Evolutionary conservation across 768 basidiomycete species (phyloP).

Genomic region (Podaxis mareebaensis): DNA sequence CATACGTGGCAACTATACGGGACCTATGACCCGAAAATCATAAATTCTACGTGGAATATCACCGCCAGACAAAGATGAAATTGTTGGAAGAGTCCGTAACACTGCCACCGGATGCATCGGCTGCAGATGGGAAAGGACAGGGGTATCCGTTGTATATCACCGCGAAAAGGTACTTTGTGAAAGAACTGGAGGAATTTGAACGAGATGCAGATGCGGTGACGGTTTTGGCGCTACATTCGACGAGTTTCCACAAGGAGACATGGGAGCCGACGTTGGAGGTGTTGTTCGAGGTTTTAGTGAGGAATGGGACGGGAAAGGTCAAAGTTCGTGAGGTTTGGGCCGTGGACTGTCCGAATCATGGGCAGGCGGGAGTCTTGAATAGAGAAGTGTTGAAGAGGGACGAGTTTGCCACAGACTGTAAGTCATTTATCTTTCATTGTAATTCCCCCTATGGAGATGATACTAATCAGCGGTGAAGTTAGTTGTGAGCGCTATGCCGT

Average conservation of each 20-base stretch:
- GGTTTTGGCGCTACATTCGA: constrained; percentile 64
- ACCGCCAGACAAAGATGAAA: neutral
- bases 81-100: constrained; percentile 8
- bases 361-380: constrained; percentile 59
- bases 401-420: constrained; percentile 49
- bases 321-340: constrained; percentile 63
- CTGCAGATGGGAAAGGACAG: neutral
- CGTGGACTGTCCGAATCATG: constrained; percentile 75
- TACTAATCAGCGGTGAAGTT: constrained; percentile 35
- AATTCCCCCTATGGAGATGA: constrained; percentile 5
- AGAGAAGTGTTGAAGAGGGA: constrained; percentile 41
- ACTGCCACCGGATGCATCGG: constrained; percentile 16
- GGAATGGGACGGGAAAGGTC: constrained; percentile 20
- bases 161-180: constrained; percentile 58
- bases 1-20: neutral
- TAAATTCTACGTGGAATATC: neutral
- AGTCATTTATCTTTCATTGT: constrained; percentile 19
- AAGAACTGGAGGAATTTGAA: constrained; percentile 35
- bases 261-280: constrained; percentile 63
- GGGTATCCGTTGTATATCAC: constrained; percentile 49
- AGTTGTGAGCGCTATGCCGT: constrained; percentile 65
- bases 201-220: constrained; percentile 46
- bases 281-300: constrained; percentile 39
- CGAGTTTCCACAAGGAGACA: constrained; percentile 75
- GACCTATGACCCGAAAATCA: neutral